phyloP scores from a whole-genome alignment of 768 basidiomycete genomes.

The Tephrocybe sp. region DNA sequence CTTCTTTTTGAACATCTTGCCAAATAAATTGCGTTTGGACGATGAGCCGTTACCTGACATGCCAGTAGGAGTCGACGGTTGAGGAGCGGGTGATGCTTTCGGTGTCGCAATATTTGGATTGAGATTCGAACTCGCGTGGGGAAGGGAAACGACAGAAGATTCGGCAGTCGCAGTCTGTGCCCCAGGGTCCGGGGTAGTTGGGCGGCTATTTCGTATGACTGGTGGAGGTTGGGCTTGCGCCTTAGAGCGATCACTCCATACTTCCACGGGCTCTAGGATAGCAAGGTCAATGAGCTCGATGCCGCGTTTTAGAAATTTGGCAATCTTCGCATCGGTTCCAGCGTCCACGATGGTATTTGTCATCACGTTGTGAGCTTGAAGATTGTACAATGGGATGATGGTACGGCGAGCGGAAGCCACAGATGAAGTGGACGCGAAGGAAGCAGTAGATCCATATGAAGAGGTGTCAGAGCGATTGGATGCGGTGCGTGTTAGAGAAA shows the following conservation, averaged over 20 bases:
- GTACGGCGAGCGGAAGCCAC: slow-evolving; percentile 58
- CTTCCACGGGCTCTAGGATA: slow-evolving; percentile 78
- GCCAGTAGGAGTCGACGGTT: background rate
- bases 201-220: slow-evolving; percentile 25
- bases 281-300: slow-evolving; percentile 79
- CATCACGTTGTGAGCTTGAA: slow-evolving; percentile 86
- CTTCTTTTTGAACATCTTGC: slow-evolving; percentile 68
- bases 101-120: slow-evolving; percentile 15
- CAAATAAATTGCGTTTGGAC: slow-evolving; percentile 61
- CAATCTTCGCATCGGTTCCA: slow-evolving; percentile 85
- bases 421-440: slow-evolving; percentile 37
- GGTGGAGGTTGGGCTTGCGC: background rate
- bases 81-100: slow-evolving; percentile 5
- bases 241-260: slow-evolving; percentile 48
- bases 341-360: slow-evolving; percentile 86
- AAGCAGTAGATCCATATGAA: slow-evolving; percentile 38
- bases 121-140: background rate
- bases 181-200: slow-evolving; percentile 18
- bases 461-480: slow-evolving; percentile 63
- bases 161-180: slow-evolving; percentile 15
- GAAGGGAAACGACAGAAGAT: slow-evolving; percentile 20
- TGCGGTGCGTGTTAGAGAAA: slow-evolving; percentile 41
- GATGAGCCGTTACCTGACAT: slow-evolving; percentile 7
- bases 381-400: slow-evolving; percentile 85
- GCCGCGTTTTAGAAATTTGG: slow-evolving; percentile 71